Evolutionary conservation across 2,329 filamentous ascomycete species (phyloP), one percentile per base, ranked within the genome.

Genomic region (Aotearoamyces nothofagi): DNA sequence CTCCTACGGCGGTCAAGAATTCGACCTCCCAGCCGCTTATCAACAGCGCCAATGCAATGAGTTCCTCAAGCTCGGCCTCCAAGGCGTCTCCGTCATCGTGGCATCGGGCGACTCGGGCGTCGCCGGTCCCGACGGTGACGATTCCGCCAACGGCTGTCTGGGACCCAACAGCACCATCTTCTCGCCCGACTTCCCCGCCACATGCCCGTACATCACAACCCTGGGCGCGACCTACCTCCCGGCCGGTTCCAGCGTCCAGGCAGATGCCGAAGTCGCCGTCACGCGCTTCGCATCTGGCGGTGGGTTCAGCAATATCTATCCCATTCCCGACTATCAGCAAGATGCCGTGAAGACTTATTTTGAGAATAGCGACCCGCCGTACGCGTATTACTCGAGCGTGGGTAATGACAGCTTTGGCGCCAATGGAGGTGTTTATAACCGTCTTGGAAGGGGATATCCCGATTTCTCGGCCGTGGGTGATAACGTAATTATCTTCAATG

Each of bases 251-350:
- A 38, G 35, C 8, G 39, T 42, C 2, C 39, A 39, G 12, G 44
- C 44, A 8, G 49, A 56, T 2, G 60, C 64, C 38, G 49, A 53
- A 24, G 60, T 60, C 8, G 60, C 59, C 34, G 53, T 61, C 37
- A 55, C 52, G 1, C 49, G 90, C 55, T 68, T 92, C 47, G 84
- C 84, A 58, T 76, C 67, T n/a, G 72, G 75, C 9, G 58, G 73
- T 33, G 79, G 87, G 46, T 90, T 87, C 47, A 70, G 73, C 12
- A 58, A 40, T 60, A 62, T 46, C 41, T 61, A 24, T 60, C 59
- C 3, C 2, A 39, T 58, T 3, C 62, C 64, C 0, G 37, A 43
- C 9, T 69, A 67, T 43, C 64, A 69, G 38, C 41, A 46, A 6
- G 33, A 39, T 2, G 36, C 41, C 6, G 17, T 49, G 2, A 33